Base-by-base conservation (phyloP, 495 filamentous ascomycete species). In the Saxispiralis lemnorum region DNA sequence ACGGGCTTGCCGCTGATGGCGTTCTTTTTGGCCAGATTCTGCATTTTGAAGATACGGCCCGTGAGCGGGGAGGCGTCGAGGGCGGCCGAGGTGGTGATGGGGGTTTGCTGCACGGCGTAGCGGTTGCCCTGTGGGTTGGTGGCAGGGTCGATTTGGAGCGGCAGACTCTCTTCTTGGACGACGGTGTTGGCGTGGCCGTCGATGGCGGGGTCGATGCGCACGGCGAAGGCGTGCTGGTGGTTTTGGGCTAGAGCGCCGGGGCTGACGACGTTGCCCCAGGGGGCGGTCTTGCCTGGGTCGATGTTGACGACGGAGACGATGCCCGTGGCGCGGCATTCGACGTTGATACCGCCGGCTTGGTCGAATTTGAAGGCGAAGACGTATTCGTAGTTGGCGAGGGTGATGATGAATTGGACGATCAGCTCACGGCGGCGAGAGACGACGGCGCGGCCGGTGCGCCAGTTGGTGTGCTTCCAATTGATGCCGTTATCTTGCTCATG, bases 171-270 rank as follows among this genome's bases (percentile, higher is more conserved):
- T 42, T 56, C 63, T 38, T 71, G 62, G 2, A 70, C 49, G 39
- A 72, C 59, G 30, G 64, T 62, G 53, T 72, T 71, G 49, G 63
- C 56, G 39, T 58, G 44, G 5, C 69, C 69, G 46, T 72, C 69
- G 52, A 72, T 70, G 20, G 66, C 68, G 20, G 69, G 69, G 41
- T 72, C 69, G 19, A 72, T 63, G 14, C 69, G 65, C 24, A 71
- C 56, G 35, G 62, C 69, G 56, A 72, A 72, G 43, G 70, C 44
- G 54, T 72, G 69, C 45, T 72, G 69, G 51, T 70, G 69, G 54
- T 46, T 60, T 33, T 40, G 57, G 48, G 30, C 58, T 33, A 35
- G 53, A 43, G 19, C 56, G 2, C 63, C 55, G 6, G 61, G 63
- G 18, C 56, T 56, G 7, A 72, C 69, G 45, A 28, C 48, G 35